Conservation (phyloP, 495 filamentous ascomycete genomes). For the Aspergillus sclerotiicarbonarius region DNA sequence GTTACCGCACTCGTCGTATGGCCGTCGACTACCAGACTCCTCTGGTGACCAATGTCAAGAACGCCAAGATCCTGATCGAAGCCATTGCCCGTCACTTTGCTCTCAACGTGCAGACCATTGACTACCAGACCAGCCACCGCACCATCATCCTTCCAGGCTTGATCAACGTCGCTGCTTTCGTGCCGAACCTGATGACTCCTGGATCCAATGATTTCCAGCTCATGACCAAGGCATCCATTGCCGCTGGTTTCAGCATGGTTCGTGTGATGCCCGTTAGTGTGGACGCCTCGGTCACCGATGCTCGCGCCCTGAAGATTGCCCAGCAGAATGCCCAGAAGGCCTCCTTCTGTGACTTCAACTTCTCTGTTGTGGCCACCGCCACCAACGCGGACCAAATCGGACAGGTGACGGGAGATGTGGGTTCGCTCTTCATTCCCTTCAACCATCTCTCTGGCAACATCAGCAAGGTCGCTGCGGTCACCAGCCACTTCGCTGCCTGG, state of each 20-base stretch:
- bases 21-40: conserved; percentile 98
- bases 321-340: conserved; percentile 68
- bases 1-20: conserved; percentile 93
- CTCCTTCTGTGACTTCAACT: conserved; percentile 79
- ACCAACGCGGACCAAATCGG: conserved; percentile 74
- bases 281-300: conserved; percentile 69
- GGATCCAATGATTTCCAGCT: conserved; percentile 67
- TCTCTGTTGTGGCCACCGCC: conserved; percentile 78
- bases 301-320: conserved; percentile 69
- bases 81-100: conserved; percentile 86
- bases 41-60: conserved; percentile 97
- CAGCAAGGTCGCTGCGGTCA: conserved; percentile 80
- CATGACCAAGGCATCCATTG: conserved; percentile 72
- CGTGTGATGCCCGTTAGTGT: conserved; percentile 76
- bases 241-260: conserved; percentile 80
- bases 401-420: conserved; percentile 70
- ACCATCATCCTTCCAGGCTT: conserved; percentile 73
- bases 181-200: conserved; percentile 65
- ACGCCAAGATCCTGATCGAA: conserved; percentile 94
- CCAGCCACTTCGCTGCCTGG: conserved; percentile 79
- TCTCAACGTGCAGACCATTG: conserved; percentile 73
- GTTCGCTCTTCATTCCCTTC: conserved; percentile 84
- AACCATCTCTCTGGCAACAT: conserved; percentile 84
- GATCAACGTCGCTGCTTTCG: conserved; percentile 78
- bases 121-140: conserved; percentile 86